Evolutionary conservation across 2,329 filamentous ascomycete species (phyloP).

Genomic region (Drechslera avenae): DNA sequence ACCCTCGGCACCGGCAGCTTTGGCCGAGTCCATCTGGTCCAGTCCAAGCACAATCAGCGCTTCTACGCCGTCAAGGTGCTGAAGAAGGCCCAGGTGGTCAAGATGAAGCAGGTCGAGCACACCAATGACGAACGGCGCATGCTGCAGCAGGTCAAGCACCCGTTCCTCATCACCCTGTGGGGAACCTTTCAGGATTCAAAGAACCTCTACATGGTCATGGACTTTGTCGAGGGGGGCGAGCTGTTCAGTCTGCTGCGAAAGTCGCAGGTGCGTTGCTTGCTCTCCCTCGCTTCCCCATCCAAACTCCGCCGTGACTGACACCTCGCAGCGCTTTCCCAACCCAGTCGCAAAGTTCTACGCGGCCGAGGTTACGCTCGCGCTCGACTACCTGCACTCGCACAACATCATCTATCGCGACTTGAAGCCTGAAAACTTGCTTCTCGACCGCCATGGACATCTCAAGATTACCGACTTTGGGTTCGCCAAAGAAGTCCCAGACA

Average conservation of each 20-base stretch:
- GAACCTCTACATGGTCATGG: constrained; percentile 99
- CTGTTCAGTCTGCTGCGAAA: constrained; percentile 94
- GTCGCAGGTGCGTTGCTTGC: constrained; percentile 55
- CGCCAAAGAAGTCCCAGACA: constrained; percentile 96
- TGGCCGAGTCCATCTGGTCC: constrained; percentile 92
- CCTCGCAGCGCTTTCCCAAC: constrained; percentile 85
- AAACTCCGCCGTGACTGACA: not conserved
- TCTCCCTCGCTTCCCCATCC: not conserved
- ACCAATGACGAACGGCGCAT: constrained; percentile 97
- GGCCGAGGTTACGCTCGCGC: constrained; percentile 90
- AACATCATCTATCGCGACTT: constrained; percentile 98
- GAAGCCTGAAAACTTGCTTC: constrained; percentile 90
- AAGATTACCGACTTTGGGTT: constrained; percentile 99
- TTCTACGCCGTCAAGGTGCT: constrained; percentile 99
- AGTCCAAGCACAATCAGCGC: constrained; percentile 96
- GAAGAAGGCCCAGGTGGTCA: constrained; percentile 98
- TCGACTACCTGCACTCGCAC: constrained; percentile 92
- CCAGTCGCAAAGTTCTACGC: constrained; percentile 99
- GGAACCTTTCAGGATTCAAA: constrained; percentile 95
- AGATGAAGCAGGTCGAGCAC: constrained; percentile 99
- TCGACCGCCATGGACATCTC: constrained; percentile 90
- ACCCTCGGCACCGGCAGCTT: constrained; percentile 97
- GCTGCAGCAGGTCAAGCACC: constrained; percentile 95
- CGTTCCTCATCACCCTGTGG: constrained; percentile 97
- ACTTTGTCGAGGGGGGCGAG: constrained; percentile 98